Base-by-base conservation (phyloP, 768 basidiomycete genomes). In the Mycena metata region DNA sequence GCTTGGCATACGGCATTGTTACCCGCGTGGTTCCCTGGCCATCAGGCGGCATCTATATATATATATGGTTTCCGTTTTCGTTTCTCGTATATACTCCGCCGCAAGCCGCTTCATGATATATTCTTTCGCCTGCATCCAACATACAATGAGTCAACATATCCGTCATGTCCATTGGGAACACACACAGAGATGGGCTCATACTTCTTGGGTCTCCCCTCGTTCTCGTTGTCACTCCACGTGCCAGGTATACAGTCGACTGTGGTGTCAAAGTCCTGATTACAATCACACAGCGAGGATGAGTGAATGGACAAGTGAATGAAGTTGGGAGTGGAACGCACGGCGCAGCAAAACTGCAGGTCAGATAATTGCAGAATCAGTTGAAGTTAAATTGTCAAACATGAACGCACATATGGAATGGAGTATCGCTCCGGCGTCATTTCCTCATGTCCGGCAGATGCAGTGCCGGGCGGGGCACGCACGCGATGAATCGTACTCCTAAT, bases 401-500 rank as follows among this genome's bases (percentile, higher is more conserved):
- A 3, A 39, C 36, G 35, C 33, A 87, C 86, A 73, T 89, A 90
- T 43, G 90, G 89, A 69, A 90, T 90, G 0, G 89, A 90, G 71
- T 88, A 90, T 39, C 89, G 79, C 30, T 83, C 83, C 0, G 84
- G 86, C 0, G 85, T 80, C 76, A 84, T 82, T 23, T 72, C 77
- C 2, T 56, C n/a, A n/a, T n/a, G n/a, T n/a, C n/a, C 55, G 23
- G 10, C 24, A 35, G 56, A 55, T 35, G 49, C 47, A 24, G 70
- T 23, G 66, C 67, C 49, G 10, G 69, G 76, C n/a, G 84, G 86
- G 3, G 83, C 81, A 43, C 83, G 78, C 3, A 89, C 87, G 26
- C 87, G 86, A 72, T 88, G 87, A 7, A 86, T 71, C 0, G 87
- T 85, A 72, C 86, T 88, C 70, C 81, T 79, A 39, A 87, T 83